Percentiles rank a stretch among this genome's conserved stretches.
phyloP scores from a whole-genome alignment of 345 rosid genomes.

The Acer saccharum region DNA sequence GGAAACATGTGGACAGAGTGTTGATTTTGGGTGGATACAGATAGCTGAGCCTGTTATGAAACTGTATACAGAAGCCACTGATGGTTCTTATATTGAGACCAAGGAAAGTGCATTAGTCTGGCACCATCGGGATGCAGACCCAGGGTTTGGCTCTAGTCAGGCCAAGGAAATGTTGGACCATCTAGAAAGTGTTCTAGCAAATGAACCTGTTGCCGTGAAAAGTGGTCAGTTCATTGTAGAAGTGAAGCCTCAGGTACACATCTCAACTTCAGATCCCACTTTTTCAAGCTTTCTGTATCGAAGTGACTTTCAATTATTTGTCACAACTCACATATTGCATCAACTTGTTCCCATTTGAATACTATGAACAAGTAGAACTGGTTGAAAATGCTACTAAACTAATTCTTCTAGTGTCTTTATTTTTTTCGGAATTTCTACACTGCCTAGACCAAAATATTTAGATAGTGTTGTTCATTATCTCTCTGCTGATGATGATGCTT shows the following conservation, averaged over 20 bases:
- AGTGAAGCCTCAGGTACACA: slow-evolving; percentile 74
- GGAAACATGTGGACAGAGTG: slow-evolving; percentile 51
- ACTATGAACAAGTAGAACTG: neutral
- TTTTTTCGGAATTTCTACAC: neutral
- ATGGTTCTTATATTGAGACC: slow-evolving; percentile 66
- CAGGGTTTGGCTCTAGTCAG: slow-evolving; percentile 72
- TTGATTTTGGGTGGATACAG: slow-evolving; percentile 69
- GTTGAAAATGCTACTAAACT: neutral
- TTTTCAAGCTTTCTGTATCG: neutral
- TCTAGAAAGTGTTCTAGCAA: slow-evolving; percentile 74
- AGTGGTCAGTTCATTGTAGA: slow-evolving; percentile 75
- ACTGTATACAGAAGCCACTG: slow-evolving; percentile 71
- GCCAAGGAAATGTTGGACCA: slow-evolving; percentile 83
- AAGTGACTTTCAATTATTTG: neutral
- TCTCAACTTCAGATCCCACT: neutral
- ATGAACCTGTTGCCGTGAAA: slow-evolving; percentile 73
- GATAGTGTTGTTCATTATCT: neutral
- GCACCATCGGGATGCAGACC: slow-evolving; percentile 80
- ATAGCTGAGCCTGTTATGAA: slow-evolving; percentile 77
- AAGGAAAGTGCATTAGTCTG: slow-evolving; percentile 80
- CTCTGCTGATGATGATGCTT: neutral
- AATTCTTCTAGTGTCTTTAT: neutral
- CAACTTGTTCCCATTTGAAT: neutral
- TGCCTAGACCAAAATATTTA: neutral
- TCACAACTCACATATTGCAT: neutral